Evolutionary conservation across 2,329 filamentous ascomycete species (phyloP).

Genomic region (Aspergillus novofumigatus): DNA sequence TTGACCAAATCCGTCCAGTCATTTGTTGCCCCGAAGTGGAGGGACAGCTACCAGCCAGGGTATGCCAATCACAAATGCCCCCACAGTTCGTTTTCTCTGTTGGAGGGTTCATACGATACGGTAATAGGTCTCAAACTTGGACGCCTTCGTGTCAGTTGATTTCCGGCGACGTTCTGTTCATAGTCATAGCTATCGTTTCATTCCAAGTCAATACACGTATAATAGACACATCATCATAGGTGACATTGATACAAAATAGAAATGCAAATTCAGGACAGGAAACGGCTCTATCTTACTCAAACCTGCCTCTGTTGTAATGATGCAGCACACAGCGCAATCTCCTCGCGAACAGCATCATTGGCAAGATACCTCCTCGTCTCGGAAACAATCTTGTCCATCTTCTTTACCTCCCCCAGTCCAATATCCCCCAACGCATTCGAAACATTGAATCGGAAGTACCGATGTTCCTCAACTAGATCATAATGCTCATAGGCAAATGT

Average conservation of each 20-base stretch:
- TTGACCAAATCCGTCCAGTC: not conserved
- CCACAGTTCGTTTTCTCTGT: not conserved
- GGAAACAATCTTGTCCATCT: no score
- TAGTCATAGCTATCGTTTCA: not conserved
- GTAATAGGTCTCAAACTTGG: not conserved
- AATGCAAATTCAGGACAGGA: not conserved
- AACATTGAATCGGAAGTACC: no score
- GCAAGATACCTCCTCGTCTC: no score
- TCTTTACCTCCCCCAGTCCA: no score
- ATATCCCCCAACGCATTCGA: no score
- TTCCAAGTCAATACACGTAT: not conserved
- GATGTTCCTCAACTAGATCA: no score
- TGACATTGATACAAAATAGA: not conserved
- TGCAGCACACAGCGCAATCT: not conserved
- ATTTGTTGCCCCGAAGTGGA: not conserved
- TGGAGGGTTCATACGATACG: not conserved
- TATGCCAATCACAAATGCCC: not conserved
- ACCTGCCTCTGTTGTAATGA: not conserved
- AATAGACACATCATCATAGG: not conserved
- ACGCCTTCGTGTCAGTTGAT: not conserved
- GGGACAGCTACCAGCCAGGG: no score
- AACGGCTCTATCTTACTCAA: not conserved
- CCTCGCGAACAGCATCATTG: slow-evolving; percentile 9
- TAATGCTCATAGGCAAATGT: no score
- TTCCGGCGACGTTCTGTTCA: not conserved